phyloP scores from a whole-genome alignment of 805 yeast species.

The Cyberlindnera nakhonratchasimensis region DNA sequence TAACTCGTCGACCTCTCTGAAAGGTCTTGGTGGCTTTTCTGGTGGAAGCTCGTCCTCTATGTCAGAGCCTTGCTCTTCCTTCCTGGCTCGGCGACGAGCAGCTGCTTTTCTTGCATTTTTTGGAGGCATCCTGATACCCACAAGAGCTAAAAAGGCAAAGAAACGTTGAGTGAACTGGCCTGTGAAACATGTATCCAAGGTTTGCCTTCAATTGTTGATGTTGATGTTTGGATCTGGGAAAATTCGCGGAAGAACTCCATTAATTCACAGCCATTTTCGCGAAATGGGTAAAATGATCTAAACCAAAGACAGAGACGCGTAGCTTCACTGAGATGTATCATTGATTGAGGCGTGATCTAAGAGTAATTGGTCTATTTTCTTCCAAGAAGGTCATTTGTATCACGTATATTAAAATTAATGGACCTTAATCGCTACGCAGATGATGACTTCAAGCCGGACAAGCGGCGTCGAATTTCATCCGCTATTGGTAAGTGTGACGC shows the following conservation, averaged over 20 bases:
- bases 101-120: constrained; percentile 15
- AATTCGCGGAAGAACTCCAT: not conserved
- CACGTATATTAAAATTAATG: too few species aligned
- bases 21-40: constrained; percentile 45
- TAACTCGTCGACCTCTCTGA: constrained; percentile 57
- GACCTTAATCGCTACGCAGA: constrained; percentile 18
- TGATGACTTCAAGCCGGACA: constrained; percentile 1
- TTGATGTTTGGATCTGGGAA: not conserved
- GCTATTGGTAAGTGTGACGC: constrained; percentile 8
- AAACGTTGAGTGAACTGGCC: too few species aligned
- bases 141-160: too few species aligned
- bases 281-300: too few species aligned
- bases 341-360: too few species aligned
- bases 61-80: constrained; percentile 23
- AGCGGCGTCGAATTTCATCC: constrained; percentile 8
- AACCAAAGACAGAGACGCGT: too few species aligned
- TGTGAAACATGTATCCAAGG: too few species aligned
- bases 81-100: constrained; percentile 18
- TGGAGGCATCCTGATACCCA: constrained; percentile 28
- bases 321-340: too few species aligned
- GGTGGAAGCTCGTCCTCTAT: constrained; percentile 27
- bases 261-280: too few species aligned
- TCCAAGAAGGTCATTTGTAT: too few species aligned
- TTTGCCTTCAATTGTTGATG: not conserved
- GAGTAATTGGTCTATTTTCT: too few species aligned